Percentiles rank a stretch among this genome's conserved stretches.
These are phyloP conservation scores for Phlyctochytrium planicorne DNA, from an alignment of 192 early-diverging fungal species.

Conservation along the genomic window DNA sequence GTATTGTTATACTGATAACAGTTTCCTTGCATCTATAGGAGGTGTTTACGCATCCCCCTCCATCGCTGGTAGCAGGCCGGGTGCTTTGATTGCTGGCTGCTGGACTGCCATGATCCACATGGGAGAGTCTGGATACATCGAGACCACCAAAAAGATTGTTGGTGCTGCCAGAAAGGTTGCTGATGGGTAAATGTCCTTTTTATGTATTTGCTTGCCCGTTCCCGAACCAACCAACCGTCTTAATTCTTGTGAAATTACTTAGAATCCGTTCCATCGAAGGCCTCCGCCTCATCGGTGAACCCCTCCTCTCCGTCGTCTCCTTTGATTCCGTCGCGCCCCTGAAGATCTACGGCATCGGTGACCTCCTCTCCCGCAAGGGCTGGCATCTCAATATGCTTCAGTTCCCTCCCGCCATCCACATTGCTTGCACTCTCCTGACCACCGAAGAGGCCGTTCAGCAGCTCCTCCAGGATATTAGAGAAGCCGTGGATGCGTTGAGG, in stretches of 20 bases:
- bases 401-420: constrained; percentile 84
- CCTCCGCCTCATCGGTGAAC: constrained; percentile 83
- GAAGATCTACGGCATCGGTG: constrained; percentile 83
- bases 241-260: background rate
- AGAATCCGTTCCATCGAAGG: constrained; percentile 38
- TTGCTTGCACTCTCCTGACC: constrained; percentile 84
- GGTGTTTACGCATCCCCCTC: constrained; percentile 95
- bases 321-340: constrained; percentile 70
- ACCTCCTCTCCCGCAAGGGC: constrained; percentile 74
- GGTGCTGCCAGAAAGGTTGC: constrained; percentile 67
- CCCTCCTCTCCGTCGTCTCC: constrained; percentile 76
- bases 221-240: background rate
- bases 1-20: background rate
- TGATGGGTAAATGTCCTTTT: constrained; percentile 47
- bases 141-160: constrained; percentile 79
- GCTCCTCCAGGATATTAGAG: constrained; percentile 76
- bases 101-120: constrained; percentile 91
- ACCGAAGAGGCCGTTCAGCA: constrained; percentile 68
- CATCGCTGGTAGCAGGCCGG: constrained; percentile 87
- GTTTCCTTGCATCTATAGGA: constrained; percentile 36
- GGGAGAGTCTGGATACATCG: constrained; percentile 84
- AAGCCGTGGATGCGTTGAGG: constrained; percentile 66
- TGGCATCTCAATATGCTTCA: constrained; percentile 91
- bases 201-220: background rate
- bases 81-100: constrained; percentile 92